Evolutionary conservation across 139 green algal species (phyloP).

Genomic region (Chlorella vulgaris): DNA sequence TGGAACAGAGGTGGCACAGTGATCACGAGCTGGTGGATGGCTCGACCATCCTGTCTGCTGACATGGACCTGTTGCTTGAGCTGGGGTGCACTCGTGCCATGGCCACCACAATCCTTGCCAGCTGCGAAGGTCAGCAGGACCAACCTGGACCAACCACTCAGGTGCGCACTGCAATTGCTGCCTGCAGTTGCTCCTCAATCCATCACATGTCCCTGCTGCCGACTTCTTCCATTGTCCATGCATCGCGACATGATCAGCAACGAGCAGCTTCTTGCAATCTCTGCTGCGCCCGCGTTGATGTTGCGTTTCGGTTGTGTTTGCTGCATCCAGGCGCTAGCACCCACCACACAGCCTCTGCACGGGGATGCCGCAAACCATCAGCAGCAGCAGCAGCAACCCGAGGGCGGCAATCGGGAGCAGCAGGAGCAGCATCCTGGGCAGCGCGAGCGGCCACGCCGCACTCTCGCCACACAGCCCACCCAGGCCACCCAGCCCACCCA

Average conservation of each 20-base stretch:
- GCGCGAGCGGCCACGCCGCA: not conserved
- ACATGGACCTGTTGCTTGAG: not conserved
- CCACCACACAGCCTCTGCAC: constrained; percentile 9
- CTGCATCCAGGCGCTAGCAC: not conserved
- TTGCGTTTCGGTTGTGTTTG: not conserved
- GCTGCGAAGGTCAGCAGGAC: not conserved
- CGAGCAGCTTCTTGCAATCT: not conserved
- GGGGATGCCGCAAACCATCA: not conserved
- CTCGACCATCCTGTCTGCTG: not conserved
- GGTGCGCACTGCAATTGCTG: not conserved
- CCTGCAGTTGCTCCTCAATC: no score
- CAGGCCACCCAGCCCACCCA: no score
- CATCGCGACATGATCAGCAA: not conserved
- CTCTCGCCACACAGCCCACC: not conserved
- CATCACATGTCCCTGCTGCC: no score
- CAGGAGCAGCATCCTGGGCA: not conserved
- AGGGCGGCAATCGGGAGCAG: not conserved
- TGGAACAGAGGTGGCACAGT: not conserved
- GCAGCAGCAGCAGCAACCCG: not conserved
- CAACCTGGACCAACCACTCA: not conserved
- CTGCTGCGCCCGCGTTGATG: not conserved
- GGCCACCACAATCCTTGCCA: not conserved
- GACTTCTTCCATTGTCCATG: no score
- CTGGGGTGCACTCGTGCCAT: not conserved
- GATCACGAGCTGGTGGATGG: constrained; percentile 17